phyloP scores from a whole-genome alignment of 352 stramenopile species.

The Pythium brachiatum region DNA sequence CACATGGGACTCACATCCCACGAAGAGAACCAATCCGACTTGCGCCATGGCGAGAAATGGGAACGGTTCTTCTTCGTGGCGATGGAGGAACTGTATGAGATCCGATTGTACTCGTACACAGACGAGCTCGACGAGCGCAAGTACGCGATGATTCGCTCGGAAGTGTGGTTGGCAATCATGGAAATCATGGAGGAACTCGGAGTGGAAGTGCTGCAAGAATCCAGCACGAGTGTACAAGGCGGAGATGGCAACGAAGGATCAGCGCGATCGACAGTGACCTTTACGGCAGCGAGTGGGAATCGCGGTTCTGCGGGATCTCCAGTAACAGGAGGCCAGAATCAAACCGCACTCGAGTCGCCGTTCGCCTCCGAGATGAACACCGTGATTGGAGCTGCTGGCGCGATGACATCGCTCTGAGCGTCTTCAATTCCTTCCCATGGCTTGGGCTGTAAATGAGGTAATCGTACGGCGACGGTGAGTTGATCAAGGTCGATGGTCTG shows the following conservation, averaged over 20 bases:
- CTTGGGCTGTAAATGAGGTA: no score
- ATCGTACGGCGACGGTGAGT: no score
- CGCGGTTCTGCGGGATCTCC: background rate
- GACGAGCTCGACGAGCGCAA: constrained; percentile 85
- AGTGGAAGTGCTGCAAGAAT: constrained; percentile 53
- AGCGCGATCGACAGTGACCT: constrained; percentile 1
- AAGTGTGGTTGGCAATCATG: constrained; percentile 87
- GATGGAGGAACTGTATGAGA: constrained; percentile 82
- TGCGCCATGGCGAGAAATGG: constrained; percentile 79
- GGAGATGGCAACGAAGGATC: background rate
- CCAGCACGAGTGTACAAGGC: background rate
- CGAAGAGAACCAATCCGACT: constrained; percentile 79
- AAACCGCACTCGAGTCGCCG: constrained; percentile 30
- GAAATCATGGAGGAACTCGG: constrained; percentile 87
- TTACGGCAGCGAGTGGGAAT: constrained; percentile 13
- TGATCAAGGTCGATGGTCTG: no score
- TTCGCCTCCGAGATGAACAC: constrained; percentile 61
- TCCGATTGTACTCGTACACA: constrained; percentile 86
- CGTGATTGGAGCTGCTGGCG: constrained; percentile 44
- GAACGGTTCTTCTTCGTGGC: constrained; percentile 84
- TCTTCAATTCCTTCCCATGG: no score
- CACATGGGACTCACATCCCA: constrained; percentile 86
- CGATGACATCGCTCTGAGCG: constrained; percentile 42
- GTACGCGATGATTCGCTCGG: constrained; percentile 87
- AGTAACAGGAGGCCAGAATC: background rate